A percentile compares a stretch with the other conserved stretches of the same genome.
phyloP scores from a whole-genome alignment of 73 alveolate genomes.

The Urostyla sp. region DNA sequence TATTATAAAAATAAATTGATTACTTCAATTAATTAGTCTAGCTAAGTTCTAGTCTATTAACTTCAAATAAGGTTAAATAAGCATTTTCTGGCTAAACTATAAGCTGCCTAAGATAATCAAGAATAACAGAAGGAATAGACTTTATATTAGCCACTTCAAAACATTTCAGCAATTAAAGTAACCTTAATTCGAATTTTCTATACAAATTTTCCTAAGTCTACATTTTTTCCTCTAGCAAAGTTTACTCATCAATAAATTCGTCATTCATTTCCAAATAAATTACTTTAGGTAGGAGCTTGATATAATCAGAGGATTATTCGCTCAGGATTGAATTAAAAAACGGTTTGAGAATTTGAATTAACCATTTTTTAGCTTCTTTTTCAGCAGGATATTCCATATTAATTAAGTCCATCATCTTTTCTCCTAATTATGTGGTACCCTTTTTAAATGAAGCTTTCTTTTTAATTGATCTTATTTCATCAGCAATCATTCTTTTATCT shows the following conservation, averaged over 20 bases:
- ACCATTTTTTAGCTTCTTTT: neutral
- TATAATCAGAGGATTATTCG: slow-evolving; percentile 10
- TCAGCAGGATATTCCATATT: neutral
- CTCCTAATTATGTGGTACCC: neutral
- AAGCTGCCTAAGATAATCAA: neutral
- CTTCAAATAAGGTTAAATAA: neutral
- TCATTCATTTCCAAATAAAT: neutral
- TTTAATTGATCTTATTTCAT: neutral
- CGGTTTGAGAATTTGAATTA: neutral
- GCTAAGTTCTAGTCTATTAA: slow-evolving; percentile 9
- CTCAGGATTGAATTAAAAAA: slow-evolving; percentile 4
- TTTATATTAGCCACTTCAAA: neutral
- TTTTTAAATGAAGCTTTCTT: neutral
- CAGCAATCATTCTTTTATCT: neutral
- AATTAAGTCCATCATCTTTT: neutral
- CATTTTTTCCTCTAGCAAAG: neutral
- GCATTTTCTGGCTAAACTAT: neutral
- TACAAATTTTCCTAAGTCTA: neutral
- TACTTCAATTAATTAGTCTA: no score
- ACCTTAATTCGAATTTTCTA: slow-evolving; percentile 13
- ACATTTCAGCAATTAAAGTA: neutral
- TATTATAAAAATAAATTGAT: neutral
- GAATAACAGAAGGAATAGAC: neutral
- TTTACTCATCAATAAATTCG: no score
- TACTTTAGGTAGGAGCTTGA: neutral